Evolutionary conservation across 768 basidiomycete species (phyloP).

Genomic region (Mycena latifolia): DNA sequence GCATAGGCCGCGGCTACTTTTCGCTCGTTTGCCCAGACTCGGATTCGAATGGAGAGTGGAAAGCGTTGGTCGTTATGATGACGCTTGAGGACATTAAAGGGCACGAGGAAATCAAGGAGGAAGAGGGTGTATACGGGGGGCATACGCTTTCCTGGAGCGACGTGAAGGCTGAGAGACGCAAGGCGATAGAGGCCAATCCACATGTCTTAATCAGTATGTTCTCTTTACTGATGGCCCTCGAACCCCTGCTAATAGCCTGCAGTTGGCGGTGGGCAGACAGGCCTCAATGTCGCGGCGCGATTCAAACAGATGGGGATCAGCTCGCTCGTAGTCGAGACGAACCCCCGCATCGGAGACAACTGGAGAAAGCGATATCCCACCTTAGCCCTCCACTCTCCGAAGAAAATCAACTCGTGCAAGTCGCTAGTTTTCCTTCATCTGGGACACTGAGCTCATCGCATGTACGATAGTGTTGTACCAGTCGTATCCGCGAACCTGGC

Average conservation of each 20-base stretch:
- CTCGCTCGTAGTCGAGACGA: constrained; percentile 52
- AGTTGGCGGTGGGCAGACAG: constrained; percentile 62
- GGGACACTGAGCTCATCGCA: constrained; percentile 15
- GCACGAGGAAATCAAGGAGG: constrained; percentile 37
- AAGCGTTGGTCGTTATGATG: constrained; percentile 36
- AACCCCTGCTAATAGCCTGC: background rate
- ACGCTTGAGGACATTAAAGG: constrained; percentile 37
- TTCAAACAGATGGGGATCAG: constrained; percentile 55
- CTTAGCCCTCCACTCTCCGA: constrained; percentile 57
- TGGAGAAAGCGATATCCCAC: constrained; percentile 60
- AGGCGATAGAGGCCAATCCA: constrained; percentile 34
- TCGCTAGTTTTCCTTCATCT: constrained; percentile 16
- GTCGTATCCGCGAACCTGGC: constrained; percentile 54
- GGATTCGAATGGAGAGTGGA: constrained; percentile 31
- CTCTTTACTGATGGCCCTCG: background rate
- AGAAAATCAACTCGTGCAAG: constrained; percentile 35
- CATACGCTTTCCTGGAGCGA: constrained; percentile 51
- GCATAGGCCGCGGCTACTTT: constrained; percentile 35
- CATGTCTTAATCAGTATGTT: constrained; percentile 38
- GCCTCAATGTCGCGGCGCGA: constrained; percentile 57
- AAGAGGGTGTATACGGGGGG: constrained; percentile 38
- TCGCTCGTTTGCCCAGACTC: constrained; percentile 16
- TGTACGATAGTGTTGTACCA: constrained; percentile 51
- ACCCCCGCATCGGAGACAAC: constrained; percentile 51
- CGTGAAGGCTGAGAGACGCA: constrained; percentile 47